These are phyloP conservation scores for Sclerotinia subarctica DNA, from an alignment of 2,329 filamentous ascomycete species.

Conservation along the genomic window DNA sequence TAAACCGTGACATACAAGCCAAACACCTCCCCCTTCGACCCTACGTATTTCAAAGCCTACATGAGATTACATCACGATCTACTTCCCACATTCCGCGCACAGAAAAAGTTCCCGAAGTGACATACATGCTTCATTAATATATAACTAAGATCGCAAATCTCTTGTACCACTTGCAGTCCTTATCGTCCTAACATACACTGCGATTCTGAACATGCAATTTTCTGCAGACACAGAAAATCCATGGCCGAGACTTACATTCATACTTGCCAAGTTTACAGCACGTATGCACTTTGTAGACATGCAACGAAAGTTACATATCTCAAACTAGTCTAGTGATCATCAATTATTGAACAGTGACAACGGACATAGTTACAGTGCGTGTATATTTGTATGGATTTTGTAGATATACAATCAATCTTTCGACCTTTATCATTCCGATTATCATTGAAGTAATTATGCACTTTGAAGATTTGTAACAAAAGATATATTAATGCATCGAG, in stretches of 20 bases:
- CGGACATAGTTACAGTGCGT: no score
- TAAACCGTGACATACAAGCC: no score
- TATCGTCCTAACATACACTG: no score
- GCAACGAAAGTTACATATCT: neutral
- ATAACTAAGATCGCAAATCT: neutral
- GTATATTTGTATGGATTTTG: no score
- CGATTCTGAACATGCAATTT: no score
- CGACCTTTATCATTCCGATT: no score
- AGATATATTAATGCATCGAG: neutral
- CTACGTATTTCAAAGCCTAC: no score
- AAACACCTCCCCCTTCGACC: no score
- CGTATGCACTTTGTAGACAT: neutral
- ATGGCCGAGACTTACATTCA: accelerated
- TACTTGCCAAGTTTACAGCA: neutral
- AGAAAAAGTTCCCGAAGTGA: neutral
- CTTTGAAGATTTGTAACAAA: neutral
- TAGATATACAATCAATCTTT: no score
- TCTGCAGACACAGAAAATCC: accelerated
- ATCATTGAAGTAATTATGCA: neutral
- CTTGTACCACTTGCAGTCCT: no score
- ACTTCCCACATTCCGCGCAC: accelerated
- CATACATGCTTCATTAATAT: neutral
- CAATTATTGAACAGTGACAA: no score
- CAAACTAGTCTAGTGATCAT: no score
- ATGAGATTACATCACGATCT: neutral